Evolutionary conservation across 2,329 filamentous ascomycete species (phyloP).

Genomic region (Macrophomina tecta): DNA sequence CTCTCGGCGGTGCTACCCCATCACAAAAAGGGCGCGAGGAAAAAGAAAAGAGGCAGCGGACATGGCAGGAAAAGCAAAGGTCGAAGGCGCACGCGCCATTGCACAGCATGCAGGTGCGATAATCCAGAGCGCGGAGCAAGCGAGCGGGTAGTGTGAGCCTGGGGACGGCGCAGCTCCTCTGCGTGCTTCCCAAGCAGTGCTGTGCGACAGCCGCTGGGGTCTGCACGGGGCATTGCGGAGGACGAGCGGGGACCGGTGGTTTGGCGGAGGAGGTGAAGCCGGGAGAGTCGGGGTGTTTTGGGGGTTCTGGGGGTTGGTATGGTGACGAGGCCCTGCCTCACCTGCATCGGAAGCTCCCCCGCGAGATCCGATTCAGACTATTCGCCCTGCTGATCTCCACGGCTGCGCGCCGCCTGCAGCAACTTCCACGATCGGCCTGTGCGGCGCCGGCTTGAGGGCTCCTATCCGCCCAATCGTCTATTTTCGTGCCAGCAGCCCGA

Average conservation of each 20-base stretch:
- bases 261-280: not conserved
- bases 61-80: not conserved
- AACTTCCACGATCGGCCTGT: too few species aligned
- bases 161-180: not conserved
- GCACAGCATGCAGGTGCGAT: slow-evolving; percentile 8
- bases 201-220: not conserved
- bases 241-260: not conserved
- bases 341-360: slow-evolving; percentile 3
- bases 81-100: slow-evolving; percentile 19
- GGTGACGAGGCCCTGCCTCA: not conserved
- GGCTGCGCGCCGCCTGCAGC: not conserved
- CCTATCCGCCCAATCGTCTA: too few species aligned
- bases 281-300: not conserved
- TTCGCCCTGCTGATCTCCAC: not conserved
- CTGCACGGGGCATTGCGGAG: not conserved
- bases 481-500: too few species aligned
- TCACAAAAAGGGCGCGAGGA: slow-evolving; percentile 4
- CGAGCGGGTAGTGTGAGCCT: not conserved
- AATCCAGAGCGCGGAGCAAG: not conserved
- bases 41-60: slow-evolving; percentile 6
- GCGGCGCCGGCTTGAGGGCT: too few species aligned
- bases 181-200: not conserved
- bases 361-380: not conserved
- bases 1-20: slow-evolving; percentile 17
- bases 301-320: not conserved